Percentiles rank a stretch among this genome's conserved stretches.
These are phyloP conservation scores for Antrodiella citrinella DNA, from an alignment of 768 basidiomycete species.

Conservation along the genomic window DNA sequence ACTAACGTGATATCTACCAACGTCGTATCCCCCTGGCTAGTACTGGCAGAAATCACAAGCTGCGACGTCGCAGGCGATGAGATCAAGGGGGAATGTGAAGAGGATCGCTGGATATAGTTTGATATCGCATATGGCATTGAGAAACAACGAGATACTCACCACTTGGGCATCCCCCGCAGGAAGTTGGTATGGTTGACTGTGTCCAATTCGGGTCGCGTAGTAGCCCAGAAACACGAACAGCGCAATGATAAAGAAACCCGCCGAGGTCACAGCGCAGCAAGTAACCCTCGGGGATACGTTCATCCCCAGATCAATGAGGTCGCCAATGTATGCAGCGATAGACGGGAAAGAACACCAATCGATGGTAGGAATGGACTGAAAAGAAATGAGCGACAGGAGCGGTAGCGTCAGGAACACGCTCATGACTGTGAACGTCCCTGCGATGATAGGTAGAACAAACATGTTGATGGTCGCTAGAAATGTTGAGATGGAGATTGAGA, in stretches of 20 bases:
- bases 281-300: neutral
- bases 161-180: neutral
- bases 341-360: neutral
- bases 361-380: neutral
- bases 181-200: neutral
- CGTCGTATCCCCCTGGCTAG: neutral
- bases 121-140: too few species aligned
- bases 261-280: neutral
- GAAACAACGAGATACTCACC: too few species aligned
- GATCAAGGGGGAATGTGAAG: too few species aligned
- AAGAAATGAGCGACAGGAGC: neutral
- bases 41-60: too few species aligned
- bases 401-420: neutral
- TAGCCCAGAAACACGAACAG: neutral
- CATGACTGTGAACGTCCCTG: neutral
- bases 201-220: neutral
- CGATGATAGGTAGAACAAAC: neutral
- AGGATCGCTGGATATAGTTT: too few species aligned
- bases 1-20: neutral
- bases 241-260: neutral
- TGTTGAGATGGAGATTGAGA: too few species aligned
- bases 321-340: neutral
- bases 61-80: too few species aligned
- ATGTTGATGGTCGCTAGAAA: neutral
- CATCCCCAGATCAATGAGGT: neutral